These are phyloP conservation scores for Populus euphratica DNA, from an alignment of 345 rosid genomes.

Conservation along the genomic window DNA sequence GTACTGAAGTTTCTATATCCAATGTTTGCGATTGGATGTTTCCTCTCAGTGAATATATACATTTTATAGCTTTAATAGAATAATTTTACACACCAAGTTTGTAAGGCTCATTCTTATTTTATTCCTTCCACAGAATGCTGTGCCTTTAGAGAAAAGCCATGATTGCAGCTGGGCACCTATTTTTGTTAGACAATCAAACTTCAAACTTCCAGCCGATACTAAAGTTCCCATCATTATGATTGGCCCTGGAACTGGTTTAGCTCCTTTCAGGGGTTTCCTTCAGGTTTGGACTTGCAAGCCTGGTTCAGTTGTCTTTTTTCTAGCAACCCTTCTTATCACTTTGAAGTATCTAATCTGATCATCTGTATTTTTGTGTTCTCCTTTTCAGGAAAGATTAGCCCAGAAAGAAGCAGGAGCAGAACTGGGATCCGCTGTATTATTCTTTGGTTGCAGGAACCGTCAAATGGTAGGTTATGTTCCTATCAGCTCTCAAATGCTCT, in stretches of 20 bases:
- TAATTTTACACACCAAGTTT: background rate
- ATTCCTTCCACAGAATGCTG: conserved; percentile 47
- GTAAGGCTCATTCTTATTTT: background rate
- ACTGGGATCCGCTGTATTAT: conserved; percentile 71
- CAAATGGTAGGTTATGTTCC: conserved; percentile 46
- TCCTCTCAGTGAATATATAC: background rate
- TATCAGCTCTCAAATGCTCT: background rate
- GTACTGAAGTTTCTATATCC: background rate
- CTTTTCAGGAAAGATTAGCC: conserved; percentile 71
- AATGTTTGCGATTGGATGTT: background rate
- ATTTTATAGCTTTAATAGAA: background rate
- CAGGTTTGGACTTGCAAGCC: conserved; percentile 44
- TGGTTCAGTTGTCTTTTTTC: background rate
- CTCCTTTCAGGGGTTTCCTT: conserved; percentile 98
- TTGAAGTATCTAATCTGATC: background rate
- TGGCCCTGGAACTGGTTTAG: conserved; percentile 97
- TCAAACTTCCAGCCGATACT: conserved; percentile 77
- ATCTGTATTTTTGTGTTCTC: background rate
- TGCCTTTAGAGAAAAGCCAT: conserved; percentile 57
- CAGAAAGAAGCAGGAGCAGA: conserved; percentile 69
- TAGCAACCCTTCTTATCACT: background rate
- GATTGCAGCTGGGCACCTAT: conserved; percentile 83
- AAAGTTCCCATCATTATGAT: conserved; percentile 84
- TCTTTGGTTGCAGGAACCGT: conserved; percentile 96
- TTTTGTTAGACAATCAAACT: conserved; percentile 86